phyloP scores from a whole-genome alignment of 257 asterid genomes.

The Nicotiana undulata region DNA sequence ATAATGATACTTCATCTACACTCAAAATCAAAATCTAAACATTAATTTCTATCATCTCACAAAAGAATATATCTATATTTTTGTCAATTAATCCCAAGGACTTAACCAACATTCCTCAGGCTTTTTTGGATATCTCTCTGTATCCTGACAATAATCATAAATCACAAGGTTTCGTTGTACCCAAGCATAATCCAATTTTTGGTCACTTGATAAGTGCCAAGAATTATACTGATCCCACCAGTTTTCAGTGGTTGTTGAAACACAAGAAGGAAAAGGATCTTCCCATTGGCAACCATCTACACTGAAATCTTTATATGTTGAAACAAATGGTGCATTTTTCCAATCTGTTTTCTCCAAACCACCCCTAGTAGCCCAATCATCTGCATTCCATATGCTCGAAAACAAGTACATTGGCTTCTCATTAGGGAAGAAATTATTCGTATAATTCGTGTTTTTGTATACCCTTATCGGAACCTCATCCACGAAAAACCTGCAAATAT shows the following conservation, averaged over 20 bases:
- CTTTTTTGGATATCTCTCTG: slow-evolving; percentile 39
- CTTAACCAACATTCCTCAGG: slow-evolving; percentile 82
- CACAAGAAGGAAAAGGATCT: slow-evolving; percentile 86
- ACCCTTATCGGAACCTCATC: slow-evolving; percentile 70
- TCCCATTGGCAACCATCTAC: slow-evolving; percentile 84
- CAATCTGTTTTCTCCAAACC: slow-evolving; percentile 94
- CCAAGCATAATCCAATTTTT: slow-evolving; percentile 72
- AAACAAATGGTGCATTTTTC: slow-evolving; percentile 80
- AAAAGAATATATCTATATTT: not conserved
- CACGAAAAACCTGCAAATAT: slow-evolving; percentile 50
- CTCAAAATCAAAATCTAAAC: not conserved
- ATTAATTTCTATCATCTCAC: not conserved
- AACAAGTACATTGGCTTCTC: slow-evolving; percentile 84
- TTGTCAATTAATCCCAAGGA: slow-evolving; percentile 40
- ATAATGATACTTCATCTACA: not conserved
- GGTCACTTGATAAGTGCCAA: slow-evolving; percentile 62
- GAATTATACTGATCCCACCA: slow-evolving; percentile 94
- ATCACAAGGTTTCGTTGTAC: slow-evolving; percentile 81
- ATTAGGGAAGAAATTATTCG: slow-evolving; percentile 79
- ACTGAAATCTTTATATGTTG: slow-evolving; percentile 64
- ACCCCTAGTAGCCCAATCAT: slow-evolving; percentile 96
- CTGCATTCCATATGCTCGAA: slow-evolving; percentile 96
- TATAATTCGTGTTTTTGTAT: slow-evolving; percentile 81
- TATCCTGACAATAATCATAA: slow-evolving; percentile 79
- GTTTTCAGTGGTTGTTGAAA: slow-evolving; percentile 60